Evolutionary conservation across 1,139 yeast genomes (phyloP).

Genomic region (Nematodospora anomalae): DNA sequence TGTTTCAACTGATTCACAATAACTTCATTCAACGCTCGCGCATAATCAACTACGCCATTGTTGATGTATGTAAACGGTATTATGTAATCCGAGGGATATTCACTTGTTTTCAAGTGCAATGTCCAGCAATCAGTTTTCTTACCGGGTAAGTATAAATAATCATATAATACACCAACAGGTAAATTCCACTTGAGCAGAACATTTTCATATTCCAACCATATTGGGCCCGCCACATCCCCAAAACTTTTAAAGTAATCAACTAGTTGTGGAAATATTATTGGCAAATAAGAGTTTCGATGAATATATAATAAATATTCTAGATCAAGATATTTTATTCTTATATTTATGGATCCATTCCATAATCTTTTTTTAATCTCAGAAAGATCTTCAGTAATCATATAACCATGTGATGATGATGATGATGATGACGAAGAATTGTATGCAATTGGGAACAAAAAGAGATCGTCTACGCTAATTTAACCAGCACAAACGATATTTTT

Average conservation of each 20-base stretch:
- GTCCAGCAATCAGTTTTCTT: constrained; percentile 40
- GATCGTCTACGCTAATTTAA: no score
- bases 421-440: no score
- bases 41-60: constrained; percentile 24
- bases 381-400: no score
- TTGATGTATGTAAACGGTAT: constrained; percentile 41
- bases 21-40: constrained; percentile 41
- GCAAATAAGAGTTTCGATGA: constrained; percentile 58
- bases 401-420: no score
- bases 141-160: constrained; percentile 37
- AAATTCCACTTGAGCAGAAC: constrained; percentile 74
- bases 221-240: constrained; percentile 35
- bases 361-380: constrained; percentile 33
- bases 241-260: constrained; percentile 42
- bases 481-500: not conserved
- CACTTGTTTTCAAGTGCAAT: constrained; percentile 41
- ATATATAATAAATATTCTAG: constrained; percentile 26
- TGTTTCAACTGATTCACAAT: constrained; percentile 83
- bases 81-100: constrained; percentile 53
- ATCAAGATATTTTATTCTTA: constrained; percentile 25
- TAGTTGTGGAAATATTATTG: constrained; percentile 44
- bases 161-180: constrained; percentile 75
- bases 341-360: constrained; percentile 60
- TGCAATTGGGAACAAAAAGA: no score
- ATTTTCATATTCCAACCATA: constrained; percentile 69